A percentile compares a stretch with the other conserved stretches of the same genome.
Conservation (phyloP, 2,329 filamentous ascomycete genomes). For the Ilyonectria mors-panacis region DNA sequence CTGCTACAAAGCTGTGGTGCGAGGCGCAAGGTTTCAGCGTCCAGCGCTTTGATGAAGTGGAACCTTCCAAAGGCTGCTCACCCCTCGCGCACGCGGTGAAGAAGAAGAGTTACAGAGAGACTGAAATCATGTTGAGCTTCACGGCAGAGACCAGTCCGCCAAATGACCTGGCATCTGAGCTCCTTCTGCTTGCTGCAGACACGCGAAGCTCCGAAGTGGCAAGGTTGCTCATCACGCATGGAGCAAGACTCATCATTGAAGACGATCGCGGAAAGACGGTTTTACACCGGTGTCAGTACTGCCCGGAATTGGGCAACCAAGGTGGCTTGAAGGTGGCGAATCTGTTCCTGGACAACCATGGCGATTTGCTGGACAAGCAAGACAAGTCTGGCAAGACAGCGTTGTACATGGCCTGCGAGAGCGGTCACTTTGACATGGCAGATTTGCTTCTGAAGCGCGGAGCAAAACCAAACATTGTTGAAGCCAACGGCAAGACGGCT, state of each 20-base stretch:
- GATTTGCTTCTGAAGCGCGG: conserved; percentile 11
- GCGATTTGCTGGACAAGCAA: conserved; percentile 4
- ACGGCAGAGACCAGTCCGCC: not conserved
- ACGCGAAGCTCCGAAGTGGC: conserved; percentile 10
- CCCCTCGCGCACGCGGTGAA: conserved; percentile 10
- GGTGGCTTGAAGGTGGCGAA: conserved; percentile 14
- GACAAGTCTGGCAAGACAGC: conserved; percentile 25
- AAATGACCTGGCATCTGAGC: conserved; percentile 3
- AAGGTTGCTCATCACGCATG: conserved; percentile 3
- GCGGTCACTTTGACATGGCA: conserved; percentile 17
- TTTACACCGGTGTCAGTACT: conserved; percentile 17
- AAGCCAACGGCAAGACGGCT: conserved; percentile 16
- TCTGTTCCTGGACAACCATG: conserved; percentile 2
- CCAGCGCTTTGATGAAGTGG: conserved; percentile 17
- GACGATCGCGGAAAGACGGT: conserved; percentile 10
- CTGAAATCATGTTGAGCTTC: conserved; percentile 13
- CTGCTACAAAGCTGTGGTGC: conserved; percentile 11
- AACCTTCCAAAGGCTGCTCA: conserved; percentile 12
- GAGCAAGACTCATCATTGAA: not conserved
- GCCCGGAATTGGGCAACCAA: conserved; percentile 10
- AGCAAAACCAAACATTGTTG: conserved; percentile 13
- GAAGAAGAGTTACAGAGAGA: not conserved
- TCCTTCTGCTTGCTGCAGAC: conserved; percentile 13
- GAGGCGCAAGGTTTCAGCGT: conserved; percentile 15
- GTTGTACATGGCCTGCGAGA: conserved; percentile 22